phyloP scores from a whole-genome alignment of 2,329 filamentous ascomycete genomes.

The Cladosporium sp. region DNA sequence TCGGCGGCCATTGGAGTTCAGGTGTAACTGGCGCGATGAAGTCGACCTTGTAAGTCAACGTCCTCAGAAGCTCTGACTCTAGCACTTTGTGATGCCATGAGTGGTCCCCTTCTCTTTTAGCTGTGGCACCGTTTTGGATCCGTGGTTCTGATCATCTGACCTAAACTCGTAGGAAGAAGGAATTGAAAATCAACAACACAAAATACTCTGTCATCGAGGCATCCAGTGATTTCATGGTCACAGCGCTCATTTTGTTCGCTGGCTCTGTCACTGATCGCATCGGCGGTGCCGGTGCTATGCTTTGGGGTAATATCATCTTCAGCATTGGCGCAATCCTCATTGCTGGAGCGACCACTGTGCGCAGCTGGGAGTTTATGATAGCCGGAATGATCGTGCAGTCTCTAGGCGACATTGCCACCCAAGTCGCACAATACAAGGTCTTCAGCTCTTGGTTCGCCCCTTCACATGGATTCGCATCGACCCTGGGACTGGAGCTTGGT shows the following conservation, averaged over 20 bases:
- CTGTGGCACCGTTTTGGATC: too few relatives aligned
- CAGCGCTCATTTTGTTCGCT: conserved; percentile 50
- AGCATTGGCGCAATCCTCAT: conserved; percentile 56
- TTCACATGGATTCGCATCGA: conserved; percentile 58
- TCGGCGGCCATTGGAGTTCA: conserved; percentile 58
- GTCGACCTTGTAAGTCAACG: conserved; percentile 57
- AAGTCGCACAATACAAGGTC: conserved; percentile 62
- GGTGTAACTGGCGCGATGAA: conserved; percentile 60
- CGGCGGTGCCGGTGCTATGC: conserved; percentile 56
- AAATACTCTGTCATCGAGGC: conserved; percentile 57
- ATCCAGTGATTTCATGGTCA: conserved; percentile 60
- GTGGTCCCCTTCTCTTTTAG: too few relatives aligned
- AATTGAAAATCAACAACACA: conserved; percentile 57
- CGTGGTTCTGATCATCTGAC: too few relatives aligned
- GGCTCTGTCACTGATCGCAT: conserved; percentile 56
- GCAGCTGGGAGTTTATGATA: conserved; percentile 59
- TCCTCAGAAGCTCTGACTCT: not conserved
- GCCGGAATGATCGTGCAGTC: conserved; percentile 52
- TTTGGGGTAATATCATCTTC: conserved; percentile 60
- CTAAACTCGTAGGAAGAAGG: too few relatives aligned
- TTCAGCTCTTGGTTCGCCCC: conserved; percentile 63
- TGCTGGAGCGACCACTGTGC: conserved; percentile 53
- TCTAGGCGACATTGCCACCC: conserved; percentile 60
- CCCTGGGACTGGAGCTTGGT: conserved; percentile 56
- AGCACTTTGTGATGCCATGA: too few relatives aligned